Evolutionary conservation across 2,329 filamentous ascomycete genomes (phyloP).

Genomic region (Iodosphaeria phyllophila): DNA sequence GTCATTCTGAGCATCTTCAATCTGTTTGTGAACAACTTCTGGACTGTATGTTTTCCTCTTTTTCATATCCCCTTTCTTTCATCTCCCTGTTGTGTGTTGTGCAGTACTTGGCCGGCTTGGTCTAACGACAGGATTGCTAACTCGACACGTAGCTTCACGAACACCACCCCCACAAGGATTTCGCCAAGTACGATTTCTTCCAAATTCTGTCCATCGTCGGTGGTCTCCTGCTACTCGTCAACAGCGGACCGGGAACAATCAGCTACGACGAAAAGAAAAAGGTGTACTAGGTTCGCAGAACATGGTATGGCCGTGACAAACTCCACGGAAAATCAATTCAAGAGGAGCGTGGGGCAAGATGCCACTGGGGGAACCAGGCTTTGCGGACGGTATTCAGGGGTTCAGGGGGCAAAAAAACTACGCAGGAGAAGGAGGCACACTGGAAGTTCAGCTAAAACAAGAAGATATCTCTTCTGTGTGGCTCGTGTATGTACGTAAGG

Average conservation of each 20-base stretch:
- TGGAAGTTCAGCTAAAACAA: no score
- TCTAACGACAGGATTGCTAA: conserved; percentile 10
- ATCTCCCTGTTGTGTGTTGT: conserved; percentile 1
- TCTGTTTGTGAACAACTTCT: conserved; percentile 97
- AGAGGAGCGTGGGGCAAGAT: background rate
- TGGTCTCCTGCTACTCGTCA: conserved; percentile 87
- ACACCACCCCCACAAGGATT: conserved; percentile 98
- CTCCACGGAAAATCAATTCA: no score
- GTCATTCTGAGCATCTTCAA: conserved; percentile 95
- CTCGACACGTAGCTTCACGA: conserved; percentile 55
- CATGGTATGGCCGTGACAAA: no score
- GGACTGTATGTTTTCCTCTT: conserved; percentile 57
- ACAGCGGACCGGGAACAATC: conserved; percentile 95
- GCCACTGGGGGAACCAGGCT: background rate
- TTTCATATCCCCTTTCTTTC: conserved; percentile 1
- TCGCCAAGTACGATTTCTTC: conserved; percentile 99
- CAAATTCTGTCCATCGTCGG: conserved; percentile 98
- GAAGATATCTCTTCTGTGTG: no score
- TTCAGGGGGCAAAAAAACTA: background rate
- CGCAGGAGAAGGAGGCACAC: background rate
- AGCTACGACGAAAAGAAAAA: conserved; percentile 99
- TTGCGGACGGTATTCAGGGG: background rate
- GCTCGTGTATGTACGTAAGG: no score
- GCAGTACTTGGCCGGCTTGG: no score
- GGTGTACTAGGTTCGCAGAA: conserved; percentile 51